These are phyloP conservation scores for Fusarium proliferatum DNA, from an alignment of 2,329 filamentous ascomycete genomes.

Conservation along the genomic window DNA sequence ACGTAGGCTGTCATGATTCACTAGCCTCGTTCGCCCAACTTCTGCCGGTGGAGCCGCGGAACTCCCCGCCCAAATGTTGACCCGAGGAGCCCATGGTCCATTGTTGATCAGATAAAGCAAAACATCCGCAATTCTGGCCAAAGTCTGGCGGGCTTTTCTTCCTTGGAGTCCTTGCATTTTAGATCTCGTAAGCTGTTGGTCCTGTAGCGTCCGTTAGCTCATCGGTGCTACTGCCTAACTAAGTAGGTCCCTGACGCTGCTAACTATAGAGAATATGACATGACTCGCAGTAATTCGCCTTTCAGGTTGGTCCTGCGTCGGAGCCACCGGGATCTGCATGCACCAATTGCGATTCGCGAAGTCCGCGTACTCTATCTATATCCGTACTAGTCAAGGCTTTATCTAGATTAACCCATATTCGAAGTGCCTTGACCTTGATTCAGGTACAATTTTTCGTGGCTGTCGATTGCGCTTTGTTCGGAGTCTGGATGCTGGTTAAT, in stretches of 20 bases:
- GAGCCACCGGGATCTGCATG: neutral
- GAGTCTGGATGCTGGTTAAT: neutral
- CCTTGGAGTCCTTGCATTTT: no score
- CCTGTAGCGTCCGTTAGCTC: neutral
- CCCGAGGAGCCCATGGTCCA: neutral
- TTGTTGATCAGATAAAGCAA: neutral
- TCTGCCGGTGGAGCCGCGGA: neutral
- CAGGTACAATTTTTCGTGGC: neutral
- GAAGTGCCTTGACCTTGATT: no score
- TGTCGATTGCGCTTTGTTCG: neutral
- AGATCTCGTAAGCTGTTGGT: neutral
- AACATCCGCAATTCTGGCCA: neutral
- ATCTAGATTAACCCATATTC: neutral
- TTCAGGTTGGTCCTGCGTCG: neutral
- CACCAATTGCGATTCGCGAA: neutral
- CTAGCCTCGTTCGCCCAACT: neutral
- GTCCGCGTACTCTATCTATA: neutral
- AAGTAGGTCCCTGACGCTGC: neutral
- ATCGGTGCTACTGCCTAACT: neutral
- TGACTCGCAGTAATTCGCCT: neutral
- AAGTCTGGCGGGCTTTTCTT: neutral
- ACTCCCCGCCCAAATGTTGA: neutral
- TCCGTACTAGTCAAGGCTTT: rapidly evolving
- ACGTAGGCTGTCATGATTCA: neutral
- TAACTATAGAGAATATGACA: neutral